Evolutionary conservation across 2,329 filamentous ascomycete species (phyloP).

Genomic region (Leptographium wingfieldii): DNA sequence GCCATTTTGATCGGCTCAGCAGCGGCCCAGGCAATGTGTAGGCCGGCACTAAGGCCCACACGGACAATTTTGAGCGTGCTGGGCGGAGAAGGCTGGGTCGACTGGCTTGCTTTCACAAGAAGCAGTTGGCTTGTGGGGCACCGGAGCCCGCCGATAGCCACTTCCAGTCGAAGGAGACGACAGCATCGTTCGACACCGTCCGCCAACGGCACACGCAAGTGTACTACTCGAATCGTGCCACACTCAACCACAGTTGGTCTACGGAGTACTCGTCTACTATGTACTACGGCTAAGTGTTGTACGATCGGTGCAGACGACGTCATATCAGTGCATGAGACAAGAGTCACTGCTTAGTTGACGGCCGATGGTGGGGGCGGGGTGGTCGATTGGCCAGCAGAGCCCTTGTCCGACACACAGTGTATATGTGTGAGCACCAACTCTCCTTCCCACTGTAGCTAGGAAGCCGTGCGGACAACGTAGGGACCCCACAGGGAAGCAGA

Average conservation of each 20-base stretch:
- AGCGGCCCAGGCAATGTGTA: background rate
- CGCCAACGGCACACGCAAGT: background rate
- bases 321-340: background rate
- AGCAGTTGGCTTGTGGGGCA: conserved; percentile 3
- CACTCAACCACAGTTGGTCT: background rate
- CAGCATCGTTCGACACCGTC: conserved; percentile 1
- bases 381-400: background rate
- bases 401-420: background rate
- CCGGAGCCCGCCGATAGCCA: conserved; percentile 17
- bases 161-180: conserved; percentile 3
- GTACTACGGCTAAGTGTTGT: too few relatives aligned
- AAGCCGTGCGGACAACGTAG: too few relatives aligned
- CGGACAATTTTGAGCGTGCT: background rate
- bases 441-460: too few relatives aligned
- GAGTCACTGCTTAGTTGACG: background rate
- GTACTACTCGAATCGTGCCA: background rate
- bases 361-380: background rate
- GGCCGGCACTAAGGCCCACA: background rate
- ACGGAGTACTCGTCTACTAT: background rate
- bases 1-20: conserved; percentile 2
- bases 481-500: background rate
- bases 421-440: too few relatives aligned
- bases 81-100: background rate
- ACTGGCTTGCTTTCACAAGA: background rate
- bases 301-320: too few relatives aligned